phyloP scores from a whole-genome alignment of 176 grass and related monocot genomes.

The Phragmites australis region DNA sequence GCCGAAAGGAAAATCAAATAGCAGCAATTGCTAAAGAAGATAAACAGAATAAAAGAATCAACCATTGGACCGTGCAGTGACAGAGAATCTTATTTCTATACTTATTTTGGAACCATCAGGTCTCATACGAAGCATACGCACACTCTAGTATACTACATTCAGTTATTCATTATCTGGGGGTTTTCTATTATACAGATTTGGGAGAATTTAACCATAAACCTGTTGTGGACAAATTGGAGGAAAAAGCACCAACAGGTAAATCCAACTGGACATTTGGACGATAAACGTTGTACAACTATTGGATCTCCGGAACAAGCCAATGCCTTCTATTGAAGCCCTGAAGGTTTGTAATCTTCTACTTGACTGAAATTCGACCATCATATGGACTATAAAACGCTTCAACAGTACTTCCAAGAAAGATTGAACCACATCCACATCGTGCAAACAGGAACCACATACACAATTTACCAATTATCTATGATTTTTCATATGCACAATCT shows the following conservation, averaged over 20 bases:
- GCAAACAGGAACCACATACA: neutral
- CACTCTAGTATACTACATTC: neutral
- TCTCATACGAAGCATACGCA: neutral
- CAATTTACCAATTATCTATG: neutral
- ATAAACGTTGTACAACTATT: neutral
- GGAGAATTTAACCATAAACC: neutral
- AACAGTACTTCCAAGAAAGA: neutral
- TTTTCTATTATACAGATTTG: neutral
- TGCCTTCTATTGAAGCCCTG: too few relatives aligned
- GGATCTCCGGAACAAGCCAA: neutral
- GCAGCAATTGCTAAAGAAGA: neutral
- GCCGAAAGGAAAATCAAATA: constrained; percentile 4
- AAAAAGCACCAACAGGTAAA: neutral
- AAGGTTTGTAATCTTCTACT: neutral
- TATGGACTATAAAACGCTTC: neutral
- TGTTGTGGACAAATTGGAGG: neutral
- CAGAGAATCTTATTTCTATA: too few relatives aligned
- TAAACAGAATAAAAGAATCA: constrained; percentile 19
- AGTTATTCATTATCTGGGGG: neutral
- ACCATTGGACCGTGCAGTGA: neutral
- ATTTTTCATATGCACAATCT: neutral
- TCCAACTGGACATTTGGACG: neutral
- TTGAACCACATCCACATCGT: neutral
- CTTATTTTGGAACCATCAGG: neutral
- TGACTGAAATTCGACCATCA: neutral